These are phyloP conservation scores for Arthrobotrys megalospora DNA, from an alignment of 2,329 filamentous ascomycete species.

Conservation along the genomic window DNA sequence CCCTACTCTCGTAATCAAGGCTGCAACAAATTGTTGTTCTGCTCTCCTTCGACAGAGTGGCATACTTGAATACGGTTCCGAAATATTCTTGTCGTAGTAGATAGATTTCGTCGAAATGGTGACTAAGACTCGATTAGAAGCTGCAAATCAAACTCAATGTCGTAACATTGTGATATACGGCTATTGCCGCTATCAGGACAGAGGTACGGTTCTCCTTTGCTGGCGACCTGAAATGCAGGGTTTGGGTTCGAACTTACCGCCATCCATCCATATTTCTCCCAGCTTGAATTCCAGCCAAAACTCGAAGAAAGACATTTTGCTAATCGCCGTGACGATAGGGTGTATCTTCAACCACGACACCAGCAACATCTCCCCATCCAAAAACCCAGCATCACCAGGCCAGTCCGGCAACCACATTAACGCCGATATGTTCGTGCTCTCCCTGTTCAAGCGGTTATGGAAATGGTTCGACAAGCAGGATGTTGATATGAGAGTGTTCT, in stretches of 20 bases:
- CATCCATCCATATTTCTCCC: not conserved
- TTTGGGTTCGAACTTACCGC: too few relatives aligned
- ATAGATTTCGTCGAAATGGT: conserved; percentile 23
- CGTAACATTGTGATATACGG: conserved; percentile 95
- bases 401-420: conserved; percentile 46
- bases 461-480: conserved; percentile 4
- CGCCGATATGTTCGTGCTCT: conserved; percentile 58
- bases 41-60: conserved; percentile 21
- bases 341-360: conserved; percentile 89
- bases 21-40: not conserved
- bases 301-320: conserved; percentile 15
- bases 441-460: conserved; percentile 23
- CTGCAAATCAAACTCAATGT: conserved; percentile 85
- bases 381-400: conserved; percentile 62
- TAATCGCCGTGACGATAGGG: conserved; percentile 66
- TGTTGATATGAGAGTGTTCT: conserved; percentile 47
- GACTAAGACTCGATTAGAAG: conserved; percentile 53
- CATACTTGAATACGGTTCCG: not conserved
- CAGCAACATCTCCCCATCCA: conserved; percentile 64
- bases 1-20: not conserved
- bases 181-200: conserved; percentile 91
- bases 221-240: not conserved
- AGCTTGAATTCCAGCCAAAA: not conserved
- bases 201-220: conserved; percentile 70
- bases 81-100: not conserved